phyloP scores from a whole-genome alignment of 1,139 yeast genomes.

The Magnusiomyces suaveolens region DNA sequence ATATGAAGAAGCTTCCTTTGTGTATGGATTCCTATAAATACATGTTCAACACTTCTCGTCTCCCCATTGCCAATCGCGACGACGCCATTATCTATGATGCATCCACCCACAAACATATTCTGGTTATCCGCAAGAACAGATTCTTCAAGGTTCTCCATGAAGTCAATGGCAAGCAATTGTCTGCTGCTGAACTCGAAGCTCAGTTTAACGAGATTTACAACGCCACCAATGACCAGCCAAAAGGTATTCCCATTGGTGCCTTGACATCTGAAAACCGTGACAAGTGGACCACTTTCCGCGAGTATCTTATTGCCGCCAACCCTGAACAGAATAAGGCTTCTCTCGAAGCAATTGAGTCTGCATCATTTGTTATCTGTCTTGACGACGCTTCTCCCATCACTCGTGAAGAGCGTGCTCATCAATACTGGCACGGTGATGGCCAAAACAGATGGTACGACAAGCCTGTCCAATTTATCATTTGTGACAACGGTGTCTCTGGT shows the following conservation, averaged over 20 bases:
- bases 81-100: slow-evolving; percentile 33
- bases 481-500: slow-evolving; percentile 81
- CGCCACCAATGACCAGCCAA: slow-evolving; percentile 38
- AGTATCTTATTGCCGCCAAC: slow-evolving; percentile 47
- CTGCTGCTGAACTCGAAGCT: slow-evolving; percentile 54
- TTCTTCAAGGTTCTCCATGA: slow-evolving; percentile 68
- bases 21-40: slow-evolving; percentile 90
- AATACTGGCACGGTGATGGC: slow-evolving; percentile 94
- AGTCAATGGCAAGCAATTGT: slow-evolving; percentile 43
- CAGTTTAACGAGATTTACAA: slow-evolving; percentile 49
- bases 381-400: slow-evolving; percentile 70
- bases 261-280: slow-evolving; percentile 84
- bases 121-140: slow-evolving; percentile 67
- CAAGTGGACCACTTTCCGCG: slow-evolving; percentile 58
- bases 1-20: slow-evolving; percentile 69
- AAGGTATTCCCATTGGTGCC: slow-evolving; percentile 56
- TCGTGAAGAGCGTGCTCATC: slow-evolving; percentile 74
- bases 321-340: slow-evolving; percentile 43
- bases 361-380: slow-evolving; percentile 72
- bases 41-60: slow-evolving; percentile 85
- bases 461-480: slow-evolving; percentile 75
- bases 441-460: slow-evolving; percentile 85
- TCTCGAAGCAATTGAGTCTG: slow-evolving; percentile 59
- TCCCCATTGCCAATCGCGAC: slow-evolving; percentile 48
- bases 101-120: slow-evolving; percentile 56